Percentiles rank a stretch among this genome's conserved stretches.
These are phyloP conservation scores for Cucumis cinereus DNA, from an alignment of 306 rosid genomes.

Conservation along the genomic window DNA sequence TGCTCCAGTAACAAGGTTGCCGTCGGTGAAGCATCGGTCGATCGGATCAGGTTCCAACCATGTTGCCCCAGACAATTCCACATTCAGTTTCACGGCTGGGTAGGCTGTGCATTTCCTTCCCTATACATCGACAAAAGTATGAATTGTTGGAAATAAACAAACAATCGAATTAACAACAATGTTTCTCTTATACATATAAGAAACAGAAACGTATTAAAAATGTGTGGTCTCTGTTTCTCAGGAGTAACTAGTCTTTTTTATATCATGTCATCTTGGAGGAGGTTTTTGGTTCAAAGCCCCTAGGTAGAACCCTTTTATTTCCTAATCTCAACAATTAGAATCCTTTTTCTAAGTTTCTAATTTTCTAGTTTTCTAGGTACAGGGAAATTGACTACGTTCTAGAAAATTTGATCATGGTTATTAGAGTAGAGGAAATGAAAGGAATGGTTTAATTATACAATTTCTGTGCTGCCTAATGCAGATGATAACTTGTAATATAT, in stretches of 20 bases:
- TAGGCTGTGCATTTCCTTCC: conserved; percentile 88
- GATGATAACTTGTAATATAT: background rate
- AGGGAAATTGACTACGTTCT: background rate
- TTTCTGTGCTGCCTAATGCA: background rate
- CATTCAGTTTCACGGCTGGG: conserved; percentile 69
- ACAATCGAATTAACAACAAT: background rate
- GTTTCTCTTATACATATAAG: too few species aligned
- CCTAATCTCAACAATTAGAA: background rate
- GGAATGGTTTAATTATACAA: background rate
- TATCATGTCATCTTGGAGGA: background rate
- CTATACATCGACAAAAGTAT: conserved; percentile 11
- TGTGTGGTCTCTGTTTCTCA: background rate
- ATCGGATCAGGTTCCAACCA: conserved; percentile 92
- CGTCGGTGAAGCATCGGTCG: conserved; percentile 70
- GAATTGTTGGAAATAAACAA: background rate
- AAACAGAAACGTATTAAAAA: background rate
- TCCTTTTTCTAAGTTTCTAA: background rate
- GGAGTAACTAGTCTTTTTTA: background rate
- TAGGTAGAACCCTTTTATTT: background rate
- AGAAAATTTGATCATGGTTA: background rate
- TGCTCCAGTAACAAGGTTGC: conserved; percentile 79
- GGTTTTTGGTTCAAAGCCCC: background rate
- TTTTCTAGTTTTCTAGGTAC: background rate
- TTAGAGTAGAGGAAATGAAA: background rate
- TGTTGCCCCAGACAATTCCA: conserved; percentile 52